These are phyloP conservation scores for Pouteria campechiana DNA, from an alignment of 179 eudicot genomes.

Conservation along the genomic window DNA sequence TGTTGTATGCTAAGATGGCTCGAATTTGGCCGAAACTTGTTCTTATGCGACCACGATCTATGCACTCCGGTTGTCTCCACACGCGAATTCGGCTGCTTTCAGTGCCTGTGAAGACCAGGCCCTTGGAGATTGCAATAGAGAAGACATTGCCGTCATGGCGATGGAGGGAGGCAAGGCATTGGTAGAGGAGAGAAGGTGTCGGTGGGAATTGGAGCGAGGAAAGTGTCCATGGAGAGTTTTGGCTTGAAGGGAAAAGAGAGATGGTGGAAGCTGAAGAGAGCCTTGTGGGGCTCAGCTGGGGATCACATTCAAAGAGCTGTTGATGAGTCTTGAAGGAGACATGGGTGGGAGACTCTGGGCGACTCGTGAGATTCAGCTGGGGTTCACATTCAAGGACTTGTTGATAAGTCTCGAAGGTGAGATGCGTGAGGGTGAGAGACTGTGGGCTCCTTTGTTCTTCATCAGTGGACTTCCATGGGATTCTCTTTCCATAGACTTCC, in stretches of 20 bases:
- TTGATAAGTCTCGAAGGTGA: slow-evolving; percentile 3
- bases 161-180: slow-evolving; percentile 51
- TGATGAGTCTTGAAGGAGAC: slow-evolving; percentile 5
- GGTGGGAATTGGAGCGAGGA: slow-evolving; percentile 26
- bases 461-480: slow-evolving; percentile 3
- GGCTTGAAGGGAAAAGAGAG: slow-evolving; percentile 21
- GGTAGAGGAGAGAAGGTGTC: slow-evolving; percentile 30
- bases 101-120: slow-evolving; percentile 41
- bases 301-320: slow-evolving; percentile 1
- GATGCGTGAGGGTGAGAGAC: slow-evolving; percentile 11
- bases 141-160: slow-evolving; percentile 38
- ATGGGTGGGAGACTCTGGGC: slow-evolving; percentile 11
- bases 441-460: slow-evolving; percentile 3
- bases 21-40: slow-evolving; percentile 29
- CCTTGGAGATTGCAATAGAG: slow-evolving; percentile 31
- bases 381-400: slow-evolving; percentile 1
- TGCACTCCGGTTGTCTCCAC: slow-evolving; percentile 43
- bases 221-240: slow-evolving; percentile 38
- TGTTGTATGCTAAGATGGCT: slow-evolving; percentile 27
- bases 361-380: slow-evolving; percentile 10
- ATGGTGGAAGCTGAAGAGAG: slow-evolving; percentile 2
- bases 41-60: slow-evolving; percentile 35
- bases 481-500: slow-evolving; percentile 12
- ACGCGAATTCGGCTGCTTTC: slow-evolving; percentile 41
- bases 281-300: slow-evolving; percentile 12